phyloP scores from a whole-genome alignment of 176 grass and related monocot species.

The Melocanna baccifera region DNA sequence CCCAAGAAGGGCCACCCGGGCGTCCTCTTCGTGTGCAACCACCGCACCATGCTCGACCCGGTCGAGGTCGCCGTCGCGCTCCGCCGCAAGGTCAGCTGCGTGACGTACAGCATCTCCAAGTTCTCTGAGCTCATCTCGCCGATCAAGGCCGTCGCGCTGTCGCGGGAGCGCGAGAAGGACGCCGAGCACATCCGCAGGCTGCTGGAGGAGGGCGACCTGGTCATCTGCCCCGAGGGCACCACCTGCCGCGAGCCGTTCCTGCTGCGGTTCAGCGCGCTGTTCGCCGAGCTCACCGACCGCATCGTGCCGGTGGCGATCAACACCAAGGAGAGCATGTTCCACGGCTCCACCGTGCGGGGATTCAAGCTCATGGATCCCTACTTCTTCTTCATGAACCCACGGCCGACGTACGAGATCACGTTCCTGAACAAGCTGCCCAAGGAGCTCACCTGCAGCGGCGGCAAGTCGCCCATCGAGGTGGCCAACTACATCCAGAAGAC shows the following conservation, averaged over 20 bases:
- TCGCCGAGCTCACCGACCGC: constrained; percentile 94
- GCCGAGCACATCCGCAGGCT: constrained; percentile 78
- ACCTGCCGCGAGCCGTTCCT: constrained; percentile 93
- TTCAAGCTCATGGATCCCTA: constrained; percentile 93
- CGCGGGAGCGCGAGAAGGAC: constrained; percentile 78
- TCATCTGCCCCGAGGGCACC: constrained; percentile 95
- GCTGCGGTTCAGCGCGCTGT: constrained; percentile 92
- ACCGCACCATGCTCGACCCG: constrained; percentile 89
- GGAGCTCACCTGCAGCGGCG: constrained; percentile 69
- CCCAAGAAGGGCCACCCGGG: constrained; percentile 79
- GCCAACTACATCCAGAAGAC: constrained; percentile 94
- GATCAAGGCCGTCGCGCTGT: constrained; percentile 79
- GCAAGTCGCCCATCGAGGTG: constrained; percentile 86
- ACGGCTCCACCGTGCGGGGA: constrained; percentile 70
- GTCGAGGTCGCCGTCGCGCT: constrained; percentile 73
- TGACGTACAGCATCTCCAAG: constrained; percentile 97
- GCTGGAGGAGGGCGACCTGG: constrained; percentile 87
- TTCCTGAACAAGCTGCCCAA: constrained; percentile 85
- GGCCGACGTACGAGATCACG: constrained; percentile 87
- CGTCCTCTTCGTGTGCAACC: constrained; percentile 94
- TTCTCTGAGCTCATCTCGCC: constrained; percentile 97
- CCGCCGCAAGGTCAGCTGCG: constrained; percentile 90
- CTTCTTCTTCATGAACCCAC: constrained; percentile 99
- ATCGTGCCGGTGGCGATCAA: constrained; percentile 93
- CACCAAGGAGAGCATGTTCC: constrained; percentile 83